Evolutionary conservation across 306 rosid genomes (phyloP), one percentile per base, ranked within the genome.

Genomic region (Acacia melanoxylon): DNA sequence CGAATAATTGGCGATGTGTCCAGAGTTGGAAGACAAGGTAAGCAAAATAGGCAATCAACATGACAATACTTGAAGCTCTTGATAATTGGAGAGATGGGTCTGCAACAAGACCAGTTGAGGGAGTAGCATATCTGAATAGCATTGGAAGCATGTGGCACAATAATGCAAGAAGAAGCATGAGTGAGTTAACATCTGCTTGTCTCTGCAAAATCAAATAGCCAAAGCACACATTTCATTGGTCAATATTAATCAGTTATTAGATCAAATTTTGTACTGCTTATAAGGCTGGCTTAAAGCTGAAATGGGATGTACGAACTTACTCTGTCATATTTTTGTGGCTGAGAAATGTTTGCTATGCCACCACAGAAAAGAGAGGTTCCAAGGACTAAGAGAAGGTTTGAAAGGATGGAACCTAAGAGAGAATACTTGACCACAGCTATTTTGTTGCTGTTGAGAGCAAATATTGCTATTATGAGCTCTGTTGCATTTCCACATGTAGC

Each of bases 401-500:
- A 94, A 72, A 94, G 97, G 7, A 94, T 81, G 46, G 98, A 94
- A 52, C 98, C 98, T 76, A 94, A 76, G 5, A 94, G 98, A n/a
- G 98, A 93, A 72, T 93, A 93, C 83, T 94, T 94, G 75, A 94
- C 98, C 69, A 94, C 89, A 8, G 80, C 92, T 82, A 94, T 84
- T 83, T 93, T 94, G 33, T 68, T 65, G 10, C 83, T 33, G 40
- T 62, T 78, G 10, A 94, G 92, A 24, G 97, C 98, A 54, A 94
- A 87, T 61, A 94, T 87, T 48, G 97, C 97, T 62, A 94, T 93
- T 3, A 94, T 88, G 17, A 94, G 88, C 90, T 94, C 98, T 45
- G 98, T 93, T 3, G 80, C 92, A 85, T 94, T 94, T 52, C 98
- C 98, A 85, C 98, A 94, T 29, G 98, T 94, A 65, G 98, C 98